Evolutionary conservation across 176 grass and related monocot species (phyloP), one percentile per base, ranked within the genome.

Genomic region (Carex scoparia): DNA sequence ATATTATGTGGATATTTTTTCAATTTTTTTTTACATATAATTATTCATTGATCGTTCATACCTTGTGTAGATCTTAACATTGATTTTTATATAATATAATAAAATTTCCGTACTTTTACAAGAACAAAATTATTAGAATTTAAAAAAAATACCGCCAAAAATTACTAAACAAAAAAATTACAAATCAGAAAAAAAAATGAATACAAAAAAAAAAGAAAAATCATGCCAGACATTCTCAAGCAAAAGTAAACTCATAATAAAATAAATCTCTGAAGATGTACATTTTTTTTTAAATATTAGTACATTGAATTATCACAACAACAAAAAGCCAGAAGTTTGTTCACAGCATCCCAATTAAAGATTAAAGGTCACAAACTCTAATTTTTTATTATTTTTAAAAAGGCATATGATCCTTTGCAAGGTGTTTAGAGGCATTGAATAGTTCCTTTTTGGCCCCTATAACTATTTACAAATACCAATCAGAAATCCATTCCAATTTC

Each of bases 331-430:
- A 63, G 23, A 63, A 63, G n/a, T 1, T 7, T 32, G 10, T 14
- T 14, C 23, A 14, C 73, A 77, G 27, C 73, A 77, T 51, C 59
- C 51, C 37, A 63, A 63, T 64, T 81, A 46, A 44, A 46, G 59
- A 63, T 64, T 81, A 46, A 62, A 63, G 59, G 56, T 7, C 57
- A 11, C 18, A 62, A 64, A 19, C 55, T n/a, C 4, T 19, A 27
- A 18, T 57, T 3, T 64, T 81, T 12, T 63, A 51, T 65, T 81
- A 53, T 63, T 67, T 5, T 38, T 31, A 46, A 68, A 83, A 60
- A 63, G 80, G 42, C 80, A 68, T 63, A 68, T 82, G 64, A 68
- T 68, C 80, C 80, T 83, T 83, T 67, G 62, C 53, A 68, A 49
- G 38, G 2, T 31, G 4, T 13, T 68, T 67, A 83, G 80, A 53